A percentile compares a stretch with the other conserved stretches of the same genome.
Conservation (phyloP, 2,329 filamentous ascomycete species). For the Aureobasidium sp. region DNA sequence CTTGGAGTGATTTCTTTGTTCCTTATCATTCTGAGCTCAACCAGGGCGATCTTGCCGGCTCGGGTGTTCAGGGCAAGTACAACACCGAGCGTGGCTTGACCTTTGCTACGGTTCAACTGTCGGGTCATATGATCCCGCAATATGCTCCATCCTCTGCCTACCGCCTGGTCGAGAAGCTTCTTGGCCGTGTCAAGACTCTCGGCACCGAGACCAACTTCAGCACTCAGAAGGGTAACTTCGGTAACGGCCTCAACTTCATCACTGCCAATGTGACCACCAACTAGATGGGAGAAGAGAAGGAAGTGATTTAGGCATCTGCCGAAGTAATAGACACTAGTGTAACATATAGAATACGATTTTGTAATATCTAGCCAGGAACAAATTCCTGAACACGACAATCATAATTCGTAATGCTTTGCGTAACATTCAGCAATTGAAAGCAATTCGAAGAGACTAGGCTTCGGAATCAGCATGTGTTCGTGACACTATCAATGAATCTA, state of each 20-base stretch:
- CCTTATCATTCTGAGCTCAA: slow-evolving; percentile 49
- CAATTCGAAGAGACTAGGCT: too few relatives aligned
- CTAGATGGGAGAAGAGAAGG: too few relatives aligned
- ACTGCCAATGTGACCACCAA: slow-evolving; percentile 6
- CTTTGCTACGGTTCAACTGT: slow-evolving; percentile 53
- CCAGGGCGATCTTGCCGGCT: slow-evolving; percentile 44
- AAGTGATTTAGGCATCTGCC: too few relatives aligned
- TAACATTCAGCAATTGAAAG: too few relatives aligned
- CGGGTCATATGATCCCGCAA: slow-evolving; percentile 61
- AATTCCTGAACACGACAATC: too few relatives aligned
- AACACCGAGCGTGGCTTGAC: slow-evolving; percentile 71
- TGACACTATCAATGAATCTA: too few relatives aligned
- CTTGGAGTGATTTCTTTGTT: slow-evolving; percentile 55
- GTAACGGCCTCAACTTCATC: slow-evolving; percentile 16
- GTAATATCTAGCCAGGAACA: too few relatives aligned
- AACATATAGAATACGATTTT: too few relatives aligned
- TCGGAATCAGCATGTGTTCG: too few relatives aligned
- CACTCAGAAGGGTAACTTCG: slow-evolving; percentile 24
- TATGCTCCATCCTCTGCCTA: slow-evolving; percentile 62
- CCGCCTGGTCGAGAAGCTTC: slow-evolving; percentile 64
- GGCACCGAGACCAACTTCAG: slow-evolving; percentile 29
- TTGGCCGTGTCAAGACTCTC: slow-evolving; percentile 59
- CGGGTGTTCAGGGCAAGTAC: slow-evolving; percentile 60
- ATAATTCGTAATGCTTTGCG: too few relatives aligned
- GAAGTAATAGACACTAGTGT: too few relatives aligned